Conservation (phyloP, 2,329 filamentous ascomycete species). For the Pseudocercospora ulei region DNA sequence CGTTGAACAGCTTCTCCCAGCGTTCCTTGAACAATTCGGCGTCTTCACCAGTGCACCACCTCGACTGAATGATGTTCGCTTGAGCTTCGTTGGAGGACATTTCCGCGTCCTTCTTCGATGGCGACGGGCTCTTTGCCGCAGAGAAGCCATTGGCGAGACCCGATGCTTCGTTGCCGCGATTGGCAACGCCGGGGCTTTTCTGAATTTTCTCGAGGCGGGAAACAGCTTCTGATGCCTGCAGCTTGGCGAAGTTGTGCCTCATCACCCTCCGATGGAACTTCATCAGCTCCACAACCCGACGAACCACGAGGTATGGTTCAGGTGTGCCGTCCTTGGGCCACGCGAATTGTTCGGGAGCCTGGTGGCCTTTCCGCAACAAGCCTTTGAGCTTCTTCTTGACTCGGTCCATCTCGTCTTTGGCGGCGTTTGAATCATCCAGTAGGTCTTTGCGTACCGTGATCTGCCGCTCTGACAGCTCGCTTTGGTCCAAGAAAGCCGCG, state of each 20-base stretch:
- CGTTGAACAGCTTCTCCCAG: constrained; percentile 95
- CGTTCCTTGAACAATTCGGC: constrained; percentile 88
- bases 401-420: constrained; percentile 98
- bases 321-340: constrained; percentile 89
- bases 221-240: constrained; percentile 53
- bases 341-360: constrained; percentile 90
- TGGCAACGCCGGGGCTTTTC: constrained; percentile 39
- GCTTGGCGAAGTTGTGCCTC: constrained; percentile 80
- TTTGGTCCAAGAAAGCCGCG: constrained; percentile 74
- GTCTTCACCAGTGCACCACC: constrained; percentile 96
- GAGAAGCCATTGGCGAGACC: constrained; percentile 4
- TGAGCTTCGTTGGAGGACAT: constrained; percentile 32
- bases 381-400: constrained; percentile 99
- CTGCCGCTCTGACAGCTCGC: constrained; percentile 73
- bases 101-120: constrained; percentile 8
- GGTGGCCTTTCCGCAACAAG: constrained; percentile 79
- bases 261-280: constrained; percentile 93
- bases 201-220: constrained; percentile 48
- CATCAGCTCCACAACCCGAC: constrained; percentile 88
- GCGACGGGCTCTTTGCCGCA: constrained; percentile 1
- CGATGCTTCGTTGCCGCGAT: constrained; percentile 36
- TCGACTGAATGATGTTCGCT: constrained; percentile 56
- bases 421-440: constrained; percentile 92
- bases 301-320: constrained; percentile 86
- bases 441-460: constrained; percentile 90